A percentile compares a stretch with the other conserved stretches of the same genome.
These are phyloP conservation scores for Pseudoneurospora amorphoporcata DNA, from an alignment of 495 filamentous ascomycete species.

Conservation along the genomic window DNA sequence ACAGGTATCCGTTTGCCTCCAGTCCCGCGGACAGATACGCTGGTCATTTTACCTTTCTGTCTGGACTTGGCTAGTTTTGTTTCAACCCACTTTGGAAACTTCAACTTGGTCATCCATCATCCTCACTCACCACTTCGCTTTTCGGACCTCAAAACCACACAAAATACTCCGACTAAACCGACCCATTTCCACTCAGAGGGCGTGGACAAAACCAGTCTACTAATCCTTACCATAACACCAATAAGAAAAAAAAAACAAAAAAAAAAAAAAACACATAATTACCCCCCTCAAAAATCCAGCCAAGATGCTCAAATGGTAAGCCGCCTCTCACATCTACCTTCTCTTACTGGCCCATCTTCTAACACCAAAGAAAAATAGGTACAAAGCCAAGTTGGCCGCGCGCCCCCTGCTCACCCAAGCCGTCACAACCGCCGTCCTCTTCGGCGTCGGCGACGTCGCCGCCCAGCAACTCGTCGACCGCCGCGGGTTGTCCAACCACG, in stretches of 20 bases:
- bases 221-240: neutral
- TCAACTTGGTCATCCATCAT: neutral
- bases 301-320: neutral
- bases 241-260: neutral
- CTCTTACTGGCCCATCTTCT: neutral
- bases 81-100: neutral
- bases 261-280: neutral
- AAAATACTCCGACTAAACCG: neutral
- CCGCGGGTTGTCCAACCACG: constrained; percentile 67
- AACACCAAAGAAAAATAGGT: constrained; percentile 45
- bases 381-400: constrained; percentile 70
- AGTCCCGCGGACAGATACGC: neutral
- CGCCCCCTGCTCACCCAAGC: constrained; percentile 82
- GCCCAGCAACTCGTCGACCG: constrained; percentile 93
- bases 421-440: constrained; percentile 77
- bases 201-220: neutral
- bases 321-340: neutral
- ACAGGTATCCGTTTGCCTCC: neutral
- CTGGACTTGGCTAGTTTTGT: neutral
- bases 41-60: neutral
- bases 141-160: neutral
- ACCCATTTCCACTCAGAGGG: neutral
- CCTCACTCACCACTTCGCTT: neutral
- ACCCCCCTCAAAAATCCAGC: neutral
- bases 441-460: constrained; percentile 80